These are phyloP conservation scores for Tulasnella sp. DNA, from an alignment of 768 basidiomycete genomes.

Conservation along the genomic window DNA sequence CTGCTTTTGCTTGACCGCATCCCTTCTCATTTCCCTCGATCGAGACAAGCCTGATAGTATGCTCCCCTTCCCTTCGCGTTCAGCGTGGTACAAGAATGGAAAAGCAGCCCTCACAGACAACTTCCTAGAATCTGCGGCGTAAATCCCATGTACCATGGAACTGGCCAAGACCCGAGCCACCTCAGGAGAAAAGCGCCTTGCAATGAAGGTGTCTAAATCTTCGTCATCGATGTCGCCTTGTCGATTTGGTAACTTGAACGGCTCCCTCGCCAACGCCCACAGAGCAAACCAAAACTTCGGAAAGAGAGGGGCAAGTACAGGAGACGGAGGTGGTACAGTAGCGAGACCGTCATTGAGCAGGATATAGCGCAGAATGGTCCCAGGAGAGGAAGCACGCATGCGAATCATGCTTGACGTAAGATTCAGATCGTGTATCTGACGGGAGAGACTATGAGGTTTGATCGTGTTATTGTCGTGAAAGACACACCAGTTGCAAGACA, in stretches of 20 bases:
- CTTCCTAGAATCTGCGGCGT: slow-evolving; percentile 67
- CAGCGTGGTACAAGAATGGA: slow-evolving; percentile 57
- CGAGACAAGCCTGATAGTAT: slow-evolving; percentile 43
- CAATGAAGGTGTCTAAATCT: slow-evolving; percentile 64
- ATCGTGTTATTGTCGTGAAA: no score
- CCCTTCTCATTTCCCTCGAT: neutral
- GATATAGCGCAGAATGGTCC: slow-evolving; percentile 19
- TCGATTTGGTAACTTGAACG: slow-evolving; percentile 30
- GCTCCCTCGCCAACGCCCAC: slow-evolving; percentile 45
- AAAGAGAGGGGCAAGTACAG: slow-evolving; percentile 27
- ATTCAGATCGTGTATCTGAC: neutral
- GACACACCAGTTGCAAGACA: neutral
- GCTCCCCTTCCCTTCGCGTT: slow-evolving; percentile 54
- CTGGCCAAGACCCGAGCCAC: slow-evolving; percentile 67
- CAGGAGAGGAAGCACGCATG: neutral
- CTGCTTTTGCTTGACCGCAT: slow-evolving; percentile 16
- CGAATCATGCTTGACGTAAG: neutral
- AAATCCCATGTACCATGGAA: slow-evolving; percentile 84
- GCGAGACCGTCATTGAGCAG: slow-evolving; percentile 7
- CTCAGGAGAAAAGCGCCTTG: slow-evolving; percentile 54
- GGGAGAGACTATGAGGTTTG: no score
- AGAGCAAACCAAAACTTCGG: slow-evolving; percentile 31
- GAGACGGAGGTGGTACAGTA: slow-evolving; percentile 29
- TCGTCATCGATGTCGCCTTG: slow-evolving; percentile 45
- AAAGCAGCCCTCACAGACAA: slow-evolving; percentile 71